Base-by-base conservation (phyloP, 2,329 filamentous ascomycete genomes). In the Diaporthe nobilis region DNA sequence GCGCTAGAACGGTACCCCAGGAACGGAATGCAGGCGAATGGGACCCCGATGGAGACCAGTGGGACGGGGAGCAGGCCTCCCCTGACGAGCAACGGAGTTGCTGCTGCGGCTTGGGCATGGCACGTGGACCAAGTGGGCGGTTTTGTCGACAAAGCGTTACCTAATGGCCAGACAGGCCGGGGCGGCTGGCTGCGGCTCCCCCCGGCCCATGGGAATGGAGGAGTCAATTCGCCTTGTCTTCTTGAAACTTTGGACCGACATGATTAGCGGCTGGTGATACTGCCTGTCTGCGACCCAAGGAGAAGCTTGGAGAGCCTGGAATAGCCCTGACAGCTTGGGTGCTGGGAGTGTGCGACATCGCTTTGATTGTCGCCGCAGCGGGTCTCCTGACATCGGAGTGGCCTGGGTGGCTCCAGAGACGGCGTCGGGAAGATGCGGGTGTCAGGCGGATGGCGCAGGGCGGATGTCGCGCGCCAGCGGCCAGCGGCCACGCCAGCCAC, bases 131-230 rank as follows among this genome's bases (percentile, higher is more conserved):
- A 3, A 4, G 49, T 53, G 49, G 65, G 25, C 49, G 34, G 57
- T 72, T 75, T 75, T 70, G 72, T 75, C 37, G 72, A 75, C 72
- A 76, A 72, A 75, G 72, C 42, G 57, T 74, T 76, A 76, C 75
- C 67, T 76, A 74, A 75, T 70, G 65, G 34, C 65, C 65, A 55
- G 65, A 31, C 49, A 22, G 25, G 73, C 58, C 49, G 49, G 17
- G 55, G 37, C 65, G 72, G 72, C n/a, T 74, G 72, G 57, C 75
- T 55, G 60, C 72, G 72, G 65, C 37, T 58, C 22, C n/a, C 49
- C 31, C 51, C 55, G 25, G 49, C 39, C 22, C 15, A 68, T 28
- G 22, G 47, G 44, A 28, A 39, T 5, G 34, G 10, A 39, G 42
- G 34, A 37, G 34, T 42, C 20, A 22, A 42, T 17, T 20, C 22